Percentiles rank a stretch among this genome's conserved stretches.
Conservation (phyloP, 306 rosid genomes). For the Medicago lupulina region DNA sequence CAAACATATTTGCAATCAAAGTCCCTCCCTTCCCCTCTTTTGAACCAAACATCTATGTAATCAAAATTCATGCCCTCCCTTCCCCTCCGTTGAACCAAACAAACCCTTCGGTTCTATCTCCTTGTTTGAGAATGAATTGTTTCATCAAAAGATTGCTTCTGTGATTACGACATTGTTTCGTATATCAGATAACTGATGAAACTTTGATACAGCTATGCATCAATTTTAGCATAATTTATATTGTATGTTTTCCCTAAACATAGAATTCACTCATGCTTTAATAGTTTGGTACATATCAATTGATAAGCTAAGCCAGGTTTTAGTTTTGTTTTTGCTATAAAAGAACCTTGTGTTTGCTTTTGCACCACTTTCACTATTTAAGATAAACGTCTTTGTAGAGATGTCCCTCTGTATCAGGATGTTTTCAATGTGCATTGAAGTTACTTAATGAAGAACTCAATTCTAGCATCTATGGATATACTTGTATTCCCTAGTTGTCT, state of each 20-base stretch:
- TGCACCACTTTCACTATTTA: slow-evolving; percentile 27
- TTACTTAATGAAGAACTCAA: slow-evolving; percentile 1
- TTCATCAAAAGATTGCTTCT: background rate
- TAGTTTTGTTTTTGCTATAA: background rate
- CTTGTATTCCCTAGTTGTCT: background rate
- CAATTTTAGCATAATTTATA: background rate
- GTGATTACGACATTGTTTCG: background rate
- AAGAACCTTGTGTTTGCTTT: background rate
- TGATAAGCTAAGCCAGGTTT: slow-evolving; percentile 16
- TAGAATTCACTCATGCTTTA: background rate
- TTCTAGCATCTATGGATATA: slow-evolving; percentile 6
- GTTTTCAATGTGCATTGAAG: slow-evolving; percentile 4
- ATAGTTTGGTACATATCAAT: background rate
- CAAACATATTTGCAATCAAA: no score
- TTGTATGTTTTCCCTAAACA: background rate
- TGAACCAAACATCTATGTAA: no score
- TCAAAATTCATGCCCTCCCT: no score
- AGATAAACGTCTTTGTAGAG: slow-evolving; percentile 11
- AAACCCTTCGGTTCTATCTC: background rate
- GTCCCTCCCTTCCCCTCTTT: no score
- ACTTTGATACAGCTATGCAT: background rate
- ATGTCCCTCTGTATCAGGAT: slow-evolving; percentile 15
- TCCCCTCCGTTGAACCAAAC: no score
- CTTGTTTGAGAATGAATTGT: slow-evolving; percentile 4
- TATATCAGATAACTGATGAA: background rate